Conservation (phyloP, 306 rosid genomes). For the Albizia julibrissin region DNA sequence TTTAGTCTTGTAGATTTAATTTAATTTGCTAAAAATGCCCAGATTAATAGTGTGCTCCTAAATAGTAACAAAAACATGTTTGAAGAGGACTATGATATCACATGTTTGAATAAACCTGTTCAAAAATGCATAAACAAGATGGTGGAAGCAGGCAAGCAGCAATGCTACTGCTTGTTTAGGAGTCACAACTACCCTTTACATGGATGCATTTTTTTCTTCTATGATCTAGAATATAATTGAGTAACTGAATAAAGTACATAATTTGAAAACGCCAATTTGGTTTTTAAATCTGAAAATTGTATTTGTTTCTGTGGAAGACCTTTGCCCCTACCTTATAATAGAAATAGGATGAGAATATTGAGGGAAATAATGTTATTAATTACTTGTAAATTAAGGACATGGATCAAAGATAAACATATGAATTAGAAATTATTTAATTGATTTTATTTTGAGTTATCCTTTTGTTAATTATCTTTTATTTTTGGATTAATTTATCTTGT, state of each 20-base stretch:
- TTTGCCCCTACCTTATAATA: background rate
- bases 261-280: slow-evolving; percentile 3
- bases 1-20: slow-evolving; percentile 9
- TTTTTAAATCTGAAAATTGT: slow-evolving; percentile 11
- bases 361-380: background rate
- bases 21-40: slow-evolving; percentile 6
- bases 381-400: background rate
- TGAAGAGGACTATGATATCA: slow-evolving; percentile 24
- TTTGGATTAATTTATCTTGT: background rate
- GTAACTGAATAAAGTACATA: slow-evolving; percentile 1
- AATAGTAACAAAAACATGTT: background rate
- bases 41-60: background rate
- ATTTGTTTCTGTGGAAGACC: slow-evolving; percentile 10
- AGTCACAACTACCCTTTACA: too few relatives aligned
- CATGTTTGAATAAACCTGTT: background rate
- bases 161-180: background rate
- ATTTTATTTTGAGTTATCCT: background rate
- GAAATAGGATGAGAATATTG: background rate
- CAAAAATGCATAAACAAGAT: slow-evolving; percentile 3
- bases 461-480: background rate
- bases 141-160: slow-evolving; percentile 10
- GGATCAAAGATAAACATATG: background rate
- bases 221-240: slow-evolving; percentile 12
- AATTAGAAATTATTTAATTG: background rate
- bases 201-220: background rate